Percentiles rank a stretch among this genome's conserved stretches.
Conservation (phyloP, 2,329 filamentous ascomycete genomes). For the Paraphoma chrysanthemicola region DNA sequence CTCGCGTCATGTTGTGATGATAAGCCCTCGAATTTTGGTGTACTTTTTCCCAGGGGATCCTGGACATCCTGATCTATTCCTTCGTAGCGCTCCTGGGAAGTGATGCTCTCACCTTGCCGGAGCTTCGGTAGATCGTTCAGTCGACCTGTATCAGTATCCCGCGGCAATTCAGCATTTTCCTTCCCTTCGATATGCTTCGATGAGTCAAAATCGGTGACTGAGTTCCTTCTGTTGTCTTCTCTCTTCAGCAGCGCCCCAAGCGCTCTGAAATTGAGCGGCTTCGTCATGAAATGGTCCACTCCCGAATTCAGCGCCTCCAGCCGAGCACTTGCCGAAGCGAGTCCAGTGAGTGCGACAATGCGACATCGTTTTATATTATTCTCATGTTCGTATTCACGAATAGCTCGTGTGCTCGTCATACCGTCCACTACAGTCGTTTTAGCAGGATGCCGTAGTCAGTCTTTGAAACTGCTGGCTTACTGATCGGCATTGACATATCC, state of each 20-base stretch:
- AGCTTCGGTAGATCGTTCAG: no score
- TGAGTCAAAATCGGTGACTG: no score
- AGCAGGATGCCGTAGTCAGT: background rate
- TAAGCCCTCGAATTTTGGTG: no score
- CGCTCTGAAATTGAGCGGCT: slow-evolving; percentile 38
- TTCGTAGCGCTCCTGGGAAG: no score
- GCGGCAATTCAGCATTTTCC: no score
- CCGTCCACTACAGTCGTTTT: slow-evolving; percentile 39
- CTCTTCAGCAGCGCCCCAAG: slow-evolving; percentile 25
- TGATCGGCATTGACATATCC: slow-evolving; percentile 25
- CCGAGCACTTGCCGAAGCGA: slow-evolving; percentile 31
- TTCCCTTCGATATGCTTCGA: no score
- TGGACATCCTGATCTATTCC: no score
- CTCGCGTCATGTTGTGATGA: no score
- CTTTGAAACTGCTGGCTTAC: background rate
- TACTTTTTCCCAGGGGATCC: no score
- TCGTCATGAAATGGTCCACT: slow-evolving; percentile 42
- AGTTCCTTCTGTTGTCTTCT: slow-evolving; percentile 5
- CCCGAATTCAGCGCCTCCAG: slow-evolving; percentile 38
- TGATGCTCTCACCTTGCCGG: no score
- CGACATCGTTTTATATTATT: slow-evolving; percentile 19
- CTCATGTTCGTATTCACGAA: slow-evolving; percentile 36
- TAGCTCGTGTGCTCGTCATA: slow-evolving; percentile 41
- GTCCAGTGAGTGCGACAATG: slow-evolving; percentile 40
- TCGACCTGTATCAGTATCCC: no score